A percentile compares a stretch with the other conserved stretches of the same genome.
Evolutionary conservation across 306 rosid genomes (phyloP).

Genomic region (Dryas octopetala): DNA sequence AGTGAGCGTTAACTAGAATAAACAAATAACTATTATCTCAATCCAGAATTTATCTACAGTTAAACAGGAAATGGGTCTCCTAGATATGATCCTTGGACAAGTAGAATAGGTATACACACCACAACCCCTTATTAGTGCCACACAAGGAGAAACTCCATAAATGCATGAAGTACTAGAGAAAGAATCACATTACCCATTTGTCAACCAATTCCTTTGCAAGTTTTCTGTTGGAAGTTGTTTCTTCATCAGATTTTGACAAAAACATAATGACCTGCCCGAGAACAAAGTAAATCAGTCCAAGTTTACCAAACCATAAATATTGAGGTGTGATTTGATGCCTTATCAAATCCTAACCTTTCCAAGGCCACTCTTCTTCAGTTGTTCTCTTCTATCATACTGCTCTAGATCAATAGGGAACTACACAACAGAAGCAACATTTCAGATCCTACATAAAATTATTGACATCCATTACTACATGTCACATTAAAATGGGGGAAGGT

Average conservation of each 20-base stretch:
- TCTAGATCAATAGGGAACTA: constrained; percentile 91
- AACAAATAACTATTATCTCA: neutral
- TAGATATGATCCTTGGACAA: neutral
- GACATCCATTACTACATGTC: constrained; percentile 12
- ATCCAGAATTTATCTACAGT: neutral
- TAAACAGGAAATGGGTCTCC: neutral
- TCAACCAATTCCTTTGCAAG: constrained; percentile 94
- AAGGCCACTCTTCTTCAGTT: constrained; percentile 94
- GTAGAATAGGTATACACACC: neutral
- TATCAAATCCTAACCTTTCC: constrained; percentile 64
- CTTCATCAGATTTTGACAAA: constrained; percentile 89
- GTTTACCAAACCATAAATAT: constrained; percentile 7
- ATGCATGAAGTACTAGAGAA: neutral
- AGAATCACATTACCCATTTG: constrained; percentile 66
- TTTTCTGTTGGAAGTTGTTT: constrained; percentile 76
- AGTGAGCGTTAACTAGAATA: neutral
- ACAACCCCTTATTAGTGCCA: neutral
- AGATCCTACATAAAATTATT: constrained; percentile 15
- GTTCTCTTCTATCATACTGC: constrained; percentile 88
- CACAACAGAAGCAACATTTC: constrained; percentile 37
- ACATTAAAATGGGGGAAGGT: constrained; percentile 21
- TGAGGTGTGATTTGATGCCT: neutral
- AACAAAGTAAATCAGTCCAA: constrained; percentile 15
- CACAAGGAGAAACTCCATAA: neutral
- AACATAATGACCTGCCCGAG: constrained; percentile 82